These are phyloP conservation scores for Globisporangium middletonii DNA, from an alignment of 352 stramenopile species.

Conservation along the genomic window DNA sequence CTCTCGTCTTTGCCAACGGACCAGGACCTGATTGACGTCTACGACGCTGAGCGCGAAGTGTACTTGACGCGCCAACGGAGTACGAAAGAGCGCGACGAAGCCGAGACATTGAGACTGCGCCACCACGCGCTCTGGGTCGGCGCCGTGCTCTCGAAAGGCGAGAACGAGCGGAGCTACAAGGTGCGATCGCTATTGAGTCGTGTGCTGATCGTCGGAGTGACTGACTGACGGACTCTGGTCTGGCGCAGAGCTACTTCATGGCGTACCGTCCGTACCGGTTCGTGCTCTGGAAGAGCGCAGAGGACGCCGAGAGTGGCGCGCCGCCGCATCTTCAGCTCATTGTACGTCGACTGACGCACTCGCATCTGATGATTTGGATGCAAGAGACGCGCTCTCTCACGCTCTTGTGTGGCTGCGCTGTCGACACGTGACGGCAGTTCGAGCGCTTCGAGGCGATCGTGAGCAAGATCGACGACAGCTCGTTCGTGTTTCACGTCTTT, in stretches of 20 bases:
- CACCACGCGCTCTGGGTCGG: conserved; percentile 72
- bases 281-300: conserved; percentile 70
- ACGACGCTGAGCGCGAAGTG: conserved; percentile 54
- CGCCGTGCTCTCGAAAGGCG: conserved; percentile 48
- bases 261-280: conserved; percentile 73
- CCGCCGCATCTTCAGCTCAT: conserved; percentile 52
- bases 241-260: conserved; percentile 39
- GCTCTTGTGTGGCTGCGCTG: background rate
- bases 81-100: conserved; percentile 43
- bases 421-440: conserved; percentile 33
- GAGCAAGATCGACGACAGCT: conserved; percentile 56
- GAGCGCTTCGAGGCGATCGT: conserved; percentile 51
- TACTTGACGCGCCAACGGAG: conserved; percentile 45
- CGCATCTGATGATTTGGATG: background rate
- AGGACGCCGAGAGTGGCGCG: conserved; percentile 58
- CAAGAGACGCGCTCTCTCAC: background rate
- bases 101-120: conserved; percentile 39
- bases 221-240: conserved; percentile 8
- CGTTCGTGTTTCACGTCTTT: conserved; percentile 56
- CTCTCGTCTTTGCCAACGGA: conserved; percentile 76
- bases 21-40: conserved; percentile 72
- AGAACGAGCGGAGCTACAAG: conserved; percentile 65
- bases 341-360: conserved; percentile 23
- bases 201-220: conserved; percentile 4
- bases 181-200: conserved; percentile 19